These are phyloP conservation scores for Symbiodinium natans DNA, from an alignment of 73 alveolate species.

Conservation along the genomic window DNA sequence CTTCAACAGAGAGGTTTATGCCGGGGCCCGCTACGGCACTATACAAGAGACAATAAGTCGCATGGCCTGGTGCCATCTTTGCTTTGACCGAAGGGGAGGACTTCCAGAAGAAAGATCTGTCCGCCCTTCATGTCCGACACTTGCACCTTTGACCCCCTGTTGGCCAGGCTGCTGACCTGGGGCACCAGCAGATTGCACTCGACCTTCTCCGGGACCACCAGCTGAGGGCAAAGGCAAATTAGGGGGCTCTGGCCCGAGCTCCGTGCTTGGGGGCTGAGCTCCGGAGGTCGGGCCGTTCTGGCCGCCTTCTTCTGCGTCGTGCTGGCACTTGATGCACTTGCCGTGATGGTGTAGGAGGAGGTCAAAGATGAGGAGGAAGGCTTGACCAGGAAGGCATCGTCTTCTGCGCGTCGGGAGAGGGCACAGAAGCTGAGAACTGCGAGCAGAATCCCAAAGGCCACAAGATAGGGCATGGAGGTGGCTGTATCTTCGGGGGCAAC, in stretches of 20 bases:
- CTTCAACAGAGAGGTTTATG: no score
- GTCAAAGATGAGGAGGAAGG: neutral
- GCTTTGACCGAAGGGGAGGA: neutral
- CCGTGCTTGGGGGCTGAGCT: neutral
- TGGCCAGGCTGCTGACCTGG: neutral
- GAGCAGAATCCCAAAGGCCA: neutral
- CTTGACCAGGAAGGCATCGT: neutral
- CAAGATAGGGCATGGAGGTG: slow-evolving; percentile 22
- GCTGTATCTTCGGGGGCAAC: neutral
- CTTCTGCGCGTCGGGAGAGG: neutral
- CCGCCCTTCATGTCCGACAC: slow-evolving; percentile 73
- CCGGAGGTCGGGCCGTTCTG: neutral
- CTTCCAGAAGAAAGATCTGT: slow-evolving; percentile 30
- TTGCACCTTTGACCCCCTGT: neutral
- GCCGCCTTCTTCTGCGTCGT: neutral
- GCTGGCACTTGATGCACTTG: neutral
- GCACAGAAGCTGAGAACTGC: slow-evolving; percentile 36
- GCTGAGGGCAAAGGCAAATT: slow-evolving; percentile 25
- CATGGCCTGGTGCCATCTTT: slow-evolving; percentile 42
- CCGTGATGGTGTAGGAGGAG: neutral
- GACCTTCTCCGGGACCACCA: slow-evolving; percentile 85
- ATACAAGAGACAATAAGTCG: no score
- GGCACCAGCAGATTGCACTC: slow-evolving; percentile 85
- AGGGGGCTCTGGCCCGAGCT: slow-evolving; percentile 18
- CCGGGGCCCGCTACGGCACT: no score